Evolutionary conservation across 2,329 filamentous ascomycete genomes (phyloP).

Genomic region (Pseudonectria foliicola): DNA sequence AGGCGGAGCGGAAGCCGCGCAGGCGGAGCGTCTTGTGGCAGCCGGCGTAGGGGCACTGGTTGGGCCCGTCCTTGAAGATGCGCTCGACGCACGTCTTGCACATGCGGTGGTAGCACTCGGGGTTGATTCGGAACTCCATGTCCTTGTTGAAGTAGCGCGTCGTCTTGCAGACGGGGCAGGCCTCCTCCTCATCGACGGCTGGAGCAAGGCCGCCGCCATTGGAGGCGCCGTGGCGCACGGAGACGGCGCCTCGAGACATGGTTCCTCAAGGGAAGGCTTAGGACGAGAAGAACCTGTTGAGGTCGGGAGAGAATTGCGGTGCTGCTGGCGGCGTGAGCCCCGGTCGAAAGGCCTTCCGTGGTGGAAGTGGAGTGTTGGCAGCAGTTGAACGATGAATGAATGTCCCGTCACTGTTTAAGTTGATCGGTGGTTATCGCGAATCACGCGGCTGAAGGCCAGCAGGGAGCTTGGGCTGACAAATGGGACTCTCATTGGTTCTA

Average conservation of each 20-base stretch:
- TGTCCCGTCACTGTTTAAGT: too few relatives aligned
- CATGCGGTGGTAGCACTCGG: conserved; percentile 99
- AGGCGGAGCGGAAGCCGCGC: conserved; percentile 76
- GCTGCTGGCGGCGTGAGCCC: not conserved
- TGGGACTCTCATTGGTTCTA: conserved; percentile 13
- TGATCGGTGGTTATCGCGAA: too few relatives aligned
- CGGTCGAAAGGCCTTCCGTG: not conserved
- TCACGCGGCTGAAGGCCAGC: conserved; percentile 19
- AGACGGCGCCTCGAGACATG: conserved; percentile 26
- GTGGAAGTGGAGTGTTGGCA: not conserved
- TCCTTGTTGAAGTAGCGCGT: conserved; percentile 90
- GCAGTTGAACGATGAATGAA: too few relatives aligned
- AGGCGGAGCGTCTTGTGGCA: conserved; percentile 84
- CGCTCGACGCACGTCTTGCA: conserved; percentile 93
- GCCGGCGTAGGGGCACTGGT: conserved; percentile 83
- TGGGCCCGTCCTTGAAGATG: conserved; percentile 86
- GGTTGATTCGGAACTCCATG: conserved; percentile 94
- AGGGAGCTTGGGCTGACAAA: conserved; percentile 5
- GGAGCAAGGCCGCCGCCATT: conserved; percentile 7
- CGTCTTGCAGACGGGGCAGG: conserved; percentile 96
- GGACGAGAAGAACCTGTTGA: too few relatives aligned
- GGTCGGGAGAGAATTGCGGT: too few relatives aligned
- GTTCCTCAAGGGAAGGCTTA: too few relatives aligned
- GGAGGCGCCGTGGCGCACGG: conserved; percentile 21
- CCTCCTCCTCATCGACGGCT: conserved; percentile 47